These are phyloP conservation scores for Vigna radiata DNA, from an alignment of 306 rosid genomes.

Conservation along the genomic window DNA sequence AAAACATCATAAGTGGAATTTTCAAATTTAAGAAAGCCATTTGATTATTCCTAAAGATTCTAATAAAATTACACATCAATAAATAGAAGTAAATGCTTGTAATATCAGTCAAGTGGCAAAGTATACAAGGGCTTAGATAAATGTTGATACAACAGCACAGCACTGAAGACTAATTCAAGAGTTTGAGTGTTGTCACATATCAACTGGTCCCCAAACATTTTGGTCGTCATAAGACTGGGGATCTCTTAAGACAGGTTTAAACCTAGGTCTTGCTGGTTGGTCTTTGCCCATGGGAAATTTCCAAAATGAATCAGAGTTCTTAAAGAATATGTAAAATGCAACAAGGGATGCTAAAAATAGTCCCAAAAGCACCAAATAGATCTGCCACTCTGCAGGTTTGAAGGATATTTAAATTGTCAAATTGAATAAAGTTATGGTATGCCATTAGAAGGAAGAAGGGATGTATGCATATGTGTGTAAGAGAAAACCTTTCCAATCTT, in stretches of 20 bases:
- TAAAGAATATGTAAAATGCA: constrained; percentile 78
- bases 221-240: constrained; percentile 68
- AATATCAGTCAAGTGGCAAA: constrained; percentile 29
- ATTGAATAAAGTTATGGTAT: not conserved
- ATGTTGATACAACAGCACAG: constrained; percentile 34
- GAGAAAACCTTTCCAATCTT: constrained; percentile 91
- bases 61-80: constrained; percentile 27
- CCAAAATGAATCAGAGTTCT: constrained; percentile 96
- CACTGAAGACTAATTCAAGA: constrained; percentile 15
- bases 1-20: not conserved
- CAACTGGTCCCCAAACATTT: constrained; percentile 69
- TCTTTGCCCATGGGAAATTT: constrained; percentile 71
- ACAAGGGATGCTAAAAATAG: constrained; percentile 78
- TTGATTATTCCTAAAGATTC: constrained; percentile 32
- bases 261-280: constrained; percentile 65
- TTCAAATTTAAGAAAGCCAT: constrained; percentile 10
- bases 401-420: constrained; percentile 36
- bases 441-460: not conserved
- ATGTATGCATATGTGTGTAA: not conserved
- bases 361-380: constrained; percentile 77
- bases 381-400: constrained; percentile 96
- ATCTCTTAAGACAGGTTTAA: constrained; percentile 56
- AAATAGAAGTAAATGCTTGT: constrained; percentile 11
- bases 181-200: constrained; percentile 60
- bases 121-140: constrained; percentile 40